Base-by-base conservation (phyloP, 225 moss, liverwort and hornwort species). In the Rhytidiadelphus loreus region DNA sequence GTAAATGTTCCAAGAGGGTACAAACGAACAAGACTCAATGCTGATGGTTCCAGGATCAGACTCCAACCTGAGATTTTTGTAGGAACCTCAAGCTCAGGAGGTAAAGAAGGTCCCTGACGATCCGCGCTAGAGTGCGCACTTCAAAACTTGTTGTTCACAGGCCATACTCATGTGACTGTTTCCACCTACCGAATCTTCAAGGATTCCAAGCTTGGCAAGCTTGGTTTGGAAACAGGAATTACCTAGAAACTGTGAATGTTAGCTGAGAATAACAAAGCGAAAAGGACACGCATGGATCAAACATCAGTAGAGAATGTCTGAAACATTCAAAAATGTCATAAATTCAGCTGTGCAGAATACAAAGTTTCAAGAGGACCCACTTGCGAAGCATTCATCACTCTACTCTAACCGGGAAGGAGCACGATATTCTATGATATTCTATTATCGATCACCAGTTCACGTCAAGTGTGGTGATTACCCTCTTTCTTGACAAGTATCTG, bases 401-500 rank as follows among this genome's bases (percentile, higher is more conserved):
- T 61, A 60, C 8, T 55, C 37, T 25, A 59, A 26, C 55, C 63
- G 39, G 50, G 61, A 69, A 53, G 37, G 24, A 58, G 48, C 50
- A 52, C 24, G 37, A 88, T 37, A 69, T 41, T 35, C 72, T 41
- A 75, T 29, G 25, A 61, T 81, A 87, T 48, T 79, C n/a, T n/a
- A 62, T 83, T 30, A 44, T 81, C 44, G 13, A 89, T 86, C 52
- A 52, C 6, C 6, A 55, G 23, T 55, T 33, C 53, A 77, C 22
- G 28, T 32, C 39, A 7, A 75, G 63, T 21, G 39, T 80, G 46
- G 59, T 69, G 70, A 90, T 92, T 87, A 98, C 96, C 97, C 95
- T 88, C 46, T 81, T 56, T 81, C 85, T 90, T 91, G 90, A 96
- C 97, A 97, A 65, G 97, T 95, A 70, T 96, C 94, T 87, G 88